These are phyloP conservation scores for Arachnopeziza araneosa DNA, from an alignment of 2,329 filamentous ascomycete genomes.

Conservation along the genomic window DNA sequence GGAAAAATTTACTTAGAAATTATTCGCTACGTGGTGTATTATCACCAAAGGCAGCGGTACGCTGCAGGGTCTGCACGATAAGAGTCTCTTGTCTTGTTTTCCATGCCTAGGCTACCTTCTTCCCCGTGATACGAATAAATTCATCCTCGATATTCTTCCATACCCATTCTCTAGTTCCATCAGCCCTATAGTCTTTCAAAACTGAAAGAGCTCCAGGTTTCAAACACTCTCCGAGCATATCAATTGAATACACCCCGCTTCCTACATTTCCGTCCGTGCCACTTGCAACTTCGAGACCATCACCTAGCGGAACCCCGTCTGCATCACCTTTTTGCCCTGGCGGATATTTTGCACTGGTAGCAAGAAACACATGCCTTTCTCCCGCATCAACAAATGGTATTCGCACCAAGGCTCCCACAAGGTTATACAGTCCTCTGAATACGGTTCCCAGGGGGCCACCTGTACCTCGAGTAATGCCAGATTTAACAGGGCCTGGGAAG, in stretches of 20 bases:
- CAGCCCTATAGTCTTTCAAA: slow-evolving; percentile 26
- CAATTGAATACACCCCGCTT: slow-evolving; percentile 32
- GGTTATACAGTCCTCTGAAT: neutral
- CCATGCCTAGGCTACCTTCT: neutral
- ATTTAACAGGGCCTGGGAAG: slow-evolving; percentile 27
- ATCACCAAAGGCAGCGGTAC: too few species aligned
- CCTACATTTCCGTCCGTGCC: slow-evolving; percentile 30
- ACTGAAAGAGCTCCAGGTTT: slow-evolving; percentile 24
- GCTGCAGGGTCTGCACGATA: too few species aligned
- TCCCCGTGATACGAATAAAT: neutral
- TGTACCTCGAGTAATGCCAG: neutral
- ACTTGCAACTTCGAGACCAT: slow-evolving; percentile 14
- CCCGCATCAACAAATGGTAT: slow-evolving; percentile 26
- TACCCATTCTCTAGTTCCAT: slow-evolving; percentile 30
- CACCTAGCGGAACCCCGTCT: slow-evolving; percentile 19
- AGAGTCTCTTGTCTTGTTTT: too few species aligned
- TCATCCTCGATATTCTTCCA: slow-evolving; percentile 16
- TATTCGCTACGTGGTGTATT: too few species aligned
- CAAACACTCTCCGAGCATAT: slow-evolving; percentile 25
- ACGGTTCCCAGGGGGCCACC: neutral
- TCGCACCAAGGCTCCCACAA: neutral
- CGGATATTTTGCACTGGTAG: slow-evolving; percentile 31
- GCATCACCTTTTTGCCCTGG: neutral
- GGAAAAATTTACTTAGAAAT: too few species aligned
- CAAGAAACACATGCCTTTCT: slow-evolving; percentile 33